Base-by-base conservation (phyloP, 768 basidiomycete genomes). In the Boletus rubescentipes region DNA sequence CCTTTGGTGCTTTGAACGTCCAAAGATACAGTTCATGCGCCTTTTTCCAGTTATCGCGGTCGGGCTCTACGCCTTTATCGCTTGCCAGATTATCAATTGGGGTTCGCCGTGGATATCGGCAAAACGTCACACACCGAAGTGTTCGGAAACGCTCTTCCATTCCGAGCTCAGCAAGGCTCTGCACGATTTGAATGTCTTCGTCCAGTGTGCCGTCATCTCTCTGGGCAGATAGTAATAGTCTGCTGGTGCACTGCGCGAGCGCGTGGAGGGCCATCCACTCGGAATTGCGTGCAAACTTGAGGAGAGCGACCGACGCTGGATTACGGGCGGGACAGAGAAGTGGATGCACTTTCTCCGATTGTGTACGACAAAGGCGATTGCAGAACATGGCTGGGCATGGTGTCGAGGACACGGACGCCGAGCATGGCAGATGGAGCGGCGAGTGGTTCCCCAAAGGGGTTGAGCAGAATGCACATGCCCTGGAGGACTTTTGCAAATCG, bases 321-420 rank as follows among this genome's bases (percentile, higher is more conserved):
- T 93, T 95, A 55, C 87, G 86, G 4, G 79, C 73, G 5, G 85
- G 77, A 60, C 93, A 95, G 11, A 94, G 75, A 4, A 93, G 71
- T 0, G 87, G 81, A 56, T 93, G 91, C 0, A 77, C 76, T 54
- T 77, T 77, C 2, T 77, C 79, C 0, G 88, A 83, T 35, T 89
- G 84, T 15, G 79, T 68, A 14, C 84, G 77, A 65, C 93, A 95
- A 2, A 91, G 79, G 3, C 90, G 80, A 55, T 84, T 89, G 74
- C 93, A 95, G 73, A 91, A 95, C 40, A 83, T 77, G 10, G 80
- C 79, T 4, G 82, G 76, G 58, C 91, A 92, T 26, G 67, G 65
- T 11, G 70, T 36, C 1, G 72, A 57, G 2, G 75, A 73, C 9
- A 73, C 64, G 10, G 81, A 76, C 5, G 77, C 70, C 5, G 79